Conservation (phyloP, 225 moss, liverwort and hornwort species). For the Straminergon stramineum region DNA sequence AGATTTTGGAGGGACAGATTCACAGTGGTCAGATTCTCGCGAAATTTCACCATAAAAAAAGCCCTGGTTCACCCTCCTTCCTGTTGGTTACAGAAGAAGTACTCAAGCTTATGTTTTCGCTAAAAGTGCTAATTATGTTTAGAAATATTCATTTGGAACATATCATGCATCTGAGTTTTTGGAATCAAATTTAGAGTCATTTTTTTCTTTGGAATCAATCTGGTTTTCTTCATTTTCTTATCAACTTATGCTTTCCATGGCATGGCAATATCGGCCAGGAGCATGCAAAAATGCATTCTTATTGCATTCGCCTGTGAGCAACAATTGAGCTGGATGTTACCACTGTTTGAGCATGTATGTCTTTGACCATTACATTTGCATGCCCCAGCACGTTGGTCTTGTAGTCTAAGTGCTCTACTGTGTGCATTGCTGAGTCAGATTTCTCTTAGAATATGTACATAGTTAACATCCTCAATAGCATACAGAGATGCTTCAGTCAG, state of each 20-base stretch:
- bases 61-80: too few species aligned
- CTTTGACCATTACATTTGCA: not conserved
- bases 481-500: not conserved
- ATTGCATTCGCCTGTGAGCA: slow-evolving; percentile 43
- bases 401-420: not conserved
- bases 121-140: not conserved
- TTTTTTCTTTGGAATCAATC: not conserved
- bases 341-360: not conserved
- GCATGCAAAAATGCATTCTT: slow-evolving; percentile 65
- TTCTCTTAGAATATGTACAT: not conserved
- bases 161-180: not conserved
- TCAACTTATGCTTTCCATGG: not conserved
- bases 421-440: not conserved
- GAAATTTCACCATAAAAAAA: too few species aligned
- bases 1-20: too few species aligned
- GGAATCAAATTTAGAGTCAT: not conserved
- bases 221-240: not conserved
- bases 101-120: not conserved
- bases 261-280: slow-evolving; percentile 36
- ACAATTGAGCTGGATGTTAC: slow-evolving; percentile 42
- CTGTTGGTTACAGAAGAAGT: not conserved
- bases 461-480: not conserved
- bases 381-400: not conserved
- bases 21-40: too few species aligned
- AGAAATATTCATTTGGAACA: not conserved